phyloP scores from a whole-genome alignment of 192 early-diverging fungal species.

The Coemansia sp. region DNA sequence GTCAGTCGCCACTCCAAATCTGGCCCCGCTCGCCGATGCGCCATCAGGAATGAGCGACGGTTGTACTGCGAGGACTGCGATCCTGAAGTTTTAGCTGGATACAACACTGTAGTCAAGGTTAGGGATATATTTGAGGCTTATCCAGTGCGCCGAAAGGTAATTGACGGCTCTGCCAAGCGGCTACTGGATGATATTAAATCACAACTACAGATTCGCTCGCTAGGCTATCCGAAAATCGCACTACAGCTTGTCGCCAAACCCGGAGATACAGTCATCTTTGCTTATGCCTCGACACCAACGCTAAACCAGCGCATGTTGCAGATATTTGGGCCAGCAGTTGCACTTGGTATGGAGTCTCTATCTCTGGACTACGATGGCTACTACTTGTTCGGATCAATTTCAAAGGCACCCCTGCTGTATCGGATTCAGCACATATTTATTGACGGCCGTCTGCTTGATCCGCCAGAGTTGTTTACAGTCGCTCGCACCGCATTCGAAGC shows the following conservation, averaged over 20 bases:
- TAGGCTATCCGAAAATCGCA: conserved; percentile 28
- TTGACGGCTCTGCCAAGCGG: conserved; percentile 16
- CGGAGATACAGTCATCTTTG: conserved; percentile 5
- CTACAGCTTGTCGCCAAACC: conserved; percentile 21
- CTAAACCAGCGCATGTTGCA: conserved; percentile 41
- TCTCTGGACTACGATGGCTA: conserved; percentile 21
- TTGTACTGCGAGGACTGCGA: not conserved
- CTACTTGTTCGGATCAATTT: conserved; percentile 33
- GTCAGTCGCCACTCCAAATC: conserved; percentile 7
- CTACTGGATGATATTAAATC: conserved; percentile 11
- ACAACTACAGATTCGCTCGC: conserved; percentile 24
- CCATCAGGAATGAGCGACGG: conserved; percentile 21
- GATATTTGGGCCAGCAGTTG: conserved; percentile 26
- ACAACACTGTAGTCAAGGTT: conserved; percentile 24
- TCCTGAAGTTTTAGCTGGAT: not conserved
- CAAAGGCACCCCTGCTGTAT: conserved; percentile 16
- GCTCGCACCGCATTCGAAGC: conserved; percentile 16
- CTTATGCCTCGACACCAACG: conserved; percentile 22
- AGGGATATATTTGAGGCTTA: conserved; percentile 29
- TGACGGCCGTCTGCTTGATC: conserved; percentile 4
- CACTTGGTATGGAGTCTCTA: conserved; percentile 28
- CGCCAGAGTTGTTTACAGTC: conserved; percentile 14
- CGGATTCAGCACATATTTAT: conserved; percentile 41
- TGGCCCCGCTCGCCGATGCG: conserved; percentile 4
- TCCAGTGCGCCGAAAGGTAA: conserved; percentile 25